These are phyloP conservation scores for Rhizopus delemar DNA, from an alignment of 371 early-diverging fungal genomes.

Conservation along the genomic window DNA sequence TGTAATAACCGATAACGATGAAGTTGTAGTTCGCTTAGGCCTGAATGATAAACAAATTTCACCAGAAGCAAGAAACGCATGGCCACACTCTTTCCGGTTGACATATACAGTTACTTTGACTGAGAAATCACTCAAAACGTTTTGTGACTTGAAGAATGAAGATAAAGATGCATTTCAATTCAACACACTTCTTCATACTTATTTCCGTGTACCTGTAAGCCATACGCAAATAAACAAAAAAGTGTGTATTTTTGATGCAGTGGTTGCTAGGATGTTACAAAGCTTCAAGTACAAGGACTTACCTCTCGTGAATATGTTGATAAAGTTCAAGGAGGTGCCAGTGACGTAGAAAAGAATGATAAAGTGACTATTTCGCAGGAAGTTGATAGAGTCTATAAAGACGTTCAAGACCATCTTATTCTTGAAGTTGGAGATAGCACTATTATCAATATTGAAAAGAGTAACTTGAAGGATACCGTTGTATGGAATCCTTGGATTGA, in stretches of 20 bases:
- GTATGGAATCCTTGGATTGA: constrained; percentile 98
- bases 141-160: constrained; percentile 75
- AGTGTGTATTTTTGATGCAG: background rate
- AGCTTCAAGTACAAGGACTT: constrained; percentile 67
- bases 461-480: constrained; percentile 75
- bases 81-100: constrained; percentile 78
- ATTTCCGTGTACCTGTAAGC: constrained; percentile 74
- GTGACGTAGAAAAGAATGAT: constrained; percentile 41
- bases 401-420: constrained; percentile 59
- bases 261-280: constrained; percentile 54
- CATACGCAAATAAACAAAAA: background rate
- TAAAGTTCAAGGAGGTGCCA: constrained; percentile 62
- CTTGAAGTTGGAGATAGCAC: constrained; percentile 50
- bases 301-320: constrained; percentile 63
- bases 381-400: constrained; percentile 76
- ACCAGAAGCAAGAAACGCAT: constrained; percentile 55
- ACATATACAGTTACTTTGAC: constrained; percentile 79
- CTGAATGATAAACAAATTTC: constrained; percentile 64
- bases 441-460: constrained; percentile 51
- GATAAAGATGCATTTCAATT: constrained; percentile 70
- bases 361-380: constrained; percentile 61
- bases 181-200: constrained; percentile 89
- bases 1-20: constrained; percentile 55
- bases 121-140: constrained; percentile 66
- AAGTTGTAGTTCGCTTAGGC: constrained; percentile 69